Base-by-base conservation (phyloP, 139 green algal genomes). In the Coelastrella sp. region DNA sequence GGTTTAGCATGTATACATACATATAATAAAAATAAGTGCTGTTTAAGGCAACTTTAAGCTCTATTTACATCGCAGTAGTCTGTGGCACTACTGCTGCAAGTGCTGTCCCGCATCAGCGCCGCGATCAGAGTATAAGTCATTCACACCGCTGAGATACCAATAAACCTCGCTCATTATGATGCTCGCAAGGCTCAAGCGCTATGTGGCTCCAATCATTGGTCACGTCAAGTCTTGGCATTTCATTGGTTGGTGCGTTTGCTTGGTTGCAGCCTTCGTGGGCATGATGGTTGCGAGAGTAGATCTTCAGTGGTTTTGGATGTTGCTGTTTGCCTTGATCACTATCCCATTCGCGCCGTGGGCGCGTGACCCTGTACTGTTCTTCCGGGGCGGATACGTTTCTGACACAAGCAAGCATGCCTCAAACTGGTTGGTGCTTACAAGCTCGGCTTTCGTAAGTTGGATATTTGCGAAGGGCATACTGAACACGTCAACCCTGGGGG, bases 391-490 rank as follows among this genome's bases (percentile, higher is more conserved):
- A 40, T 83, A 73, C 30, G 38, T 83, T 4, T 66, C 40, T 25
- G 76, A 83, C 38, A 72, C 53, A 53, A 83, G 38, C 35, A 72
- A 83, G 9, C 3, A 69, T 27, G 57, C 57, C 3, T 83, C 76
- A 17, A 69, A 73, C 53, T 83, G 76, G 57, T 41, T 83, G 45
- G 25, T 73, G 45, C 72, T 80, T 5, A 32, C 45, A 21, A 48
- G 45, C 30, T 67, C 45, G 15, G 64, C 63, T 1, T 85, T 85
- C 59, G 79, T 85, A 7, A 68, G 45, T 30, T 85, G 79, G 79
- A 85, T 85, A 30, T 85, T 85, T 41, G 79, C 79, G 13, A 85
- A 85, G 45, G 45, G 79, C 32, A 79, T 85, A 4, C 48, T 85
- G 19, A 85, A 85, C 64, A 57, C 64, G 6, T 60, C 63, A 5